These are phyloP conservation scores for Verruconis gallopava DNA, from an alignment of 2,329 filamentous ascomycete species.

Conservation along the genomic window DNA sequence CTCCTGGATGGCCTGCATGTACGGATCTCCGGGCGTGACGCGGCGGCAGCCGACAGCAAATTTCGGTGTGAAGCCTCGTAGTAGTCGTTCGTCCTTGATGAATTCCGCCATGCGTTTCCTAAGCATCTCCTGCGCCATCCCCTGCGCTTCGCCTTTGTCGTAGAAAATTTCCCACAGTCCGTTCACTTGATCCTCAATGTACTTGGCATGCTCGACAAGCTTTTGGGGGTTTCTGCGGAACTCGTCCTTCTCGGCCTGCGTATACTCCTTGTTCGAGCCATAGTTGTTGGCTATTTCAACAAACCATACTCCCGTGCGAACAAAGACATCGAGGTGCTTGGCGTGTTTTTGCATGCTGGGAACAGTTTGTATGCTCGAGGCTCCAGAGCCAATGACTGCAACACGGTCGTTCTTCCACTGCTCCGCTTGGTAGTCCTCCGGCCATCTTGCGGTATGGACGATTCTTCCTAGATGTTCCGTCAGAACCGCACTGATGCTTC, in stretches of 20 bases:
- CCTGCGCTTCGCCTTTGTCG: slow-evolving; percentile 28
- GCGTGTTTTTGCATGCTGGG: slow-evolving; percentile 28
- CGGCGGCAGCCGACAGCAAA: slow-evolving; percentile 31
- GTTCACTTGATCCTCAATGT: slow-evolving; percentile 38
- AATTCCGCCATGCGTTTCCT: slow-evolving; percentile 34
- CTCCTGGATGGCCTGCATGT: slow-evolving; percentile 28
- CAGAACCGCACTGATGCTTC: slow-evolving; percentile 28
- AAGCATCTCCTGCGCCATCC: slow-evolving; percentile 25
- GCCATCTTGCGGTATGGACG: slow-evolving; percentile 31
- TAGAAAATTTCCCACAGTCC: slow-evolving; percentile 36
- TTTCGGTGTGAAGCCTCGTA: slow-evolving; percentile 33
- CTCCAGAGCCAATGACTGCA: slow-evolving; percentile 31
- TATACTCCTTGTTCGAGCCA: slow-evolving; percentile 16
- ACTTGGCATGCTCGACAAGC: slow-evolving; percentile 34
- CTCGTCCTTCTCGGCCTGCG: slow-evolving; percentile 25
- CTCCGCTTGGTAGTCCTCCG: slow-evolving; percentile 27
- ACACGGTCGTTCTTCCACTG: slow-evolving; percentile 32
- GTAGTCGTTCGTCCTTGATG: slow-evolving; percentile 32
- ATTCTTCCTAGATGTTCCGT: slow-evolving; percentile 29
- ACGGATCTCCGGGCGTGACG: slow-evolving; percentile 30
- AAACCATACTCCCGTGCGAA: slow-evolving; percentile 34
- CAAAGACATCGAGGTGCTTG: slow-evolving; percentile 27
- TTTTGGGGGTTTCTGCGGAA: slow-evolving; percentile 28
- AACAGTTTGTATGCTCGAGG: slow-evolving; percentile 30
- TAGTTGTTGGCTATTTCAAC: slow-evolving; percentile 36